A percentile compares a stretch with the other conserved stretches of the same genome.
These are phyloP conservation scores for Zasmidium cellare DNA, from an alignment of 2,329 filamentous ascomycete species.

Conservation along the genomic window DNA sequence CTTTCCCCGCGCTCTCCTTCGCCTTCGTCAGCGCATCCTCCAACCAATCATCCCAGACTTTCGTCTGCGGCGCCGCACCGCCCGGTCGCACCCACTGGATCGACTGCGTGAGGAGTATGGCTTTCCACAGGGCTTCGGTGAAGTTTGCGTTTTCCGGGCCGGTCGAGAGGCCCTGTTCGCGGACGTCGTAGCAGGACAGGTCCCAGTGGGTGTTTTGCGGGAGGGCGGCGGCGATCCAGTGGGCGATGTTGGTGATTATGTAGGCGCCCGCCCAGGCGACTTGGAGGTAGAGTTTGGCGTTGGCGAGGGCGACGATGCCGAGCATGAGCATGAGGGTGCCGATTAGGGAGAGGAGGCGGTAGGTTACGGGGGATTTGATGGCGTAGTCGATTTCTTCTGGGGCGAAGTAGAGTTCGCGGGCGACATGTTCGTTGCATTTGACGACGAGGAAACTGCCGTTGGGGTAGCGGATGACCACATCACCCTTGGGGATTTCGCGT, in stretches of 20 bases:
- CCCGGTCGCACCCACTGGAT: constrained; percentile 43
- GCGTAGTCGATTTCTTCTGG: constrained; percentile 52
- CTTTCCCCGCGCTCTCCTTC: no score
- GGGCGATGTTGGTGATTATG: constrained; percentile 50
- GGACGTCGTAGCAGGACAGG: constrained; percentile 45
- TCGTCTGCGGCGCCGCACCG: constrained; percentile 22
- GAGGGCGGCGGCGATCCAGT: constrained; percentile 54
- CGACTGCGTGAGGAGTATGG: constrained; percentile 47
- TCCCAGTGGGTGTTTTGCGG: constrained; percentile 51
- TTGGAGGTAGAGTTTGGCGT: constrained; percentile 49
- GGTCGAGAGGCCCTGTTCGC: constrained; percentile 36
- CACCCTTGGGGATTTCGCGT: constrained; percentile 37
- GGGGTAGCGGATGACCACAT: constrained; percentile 53
- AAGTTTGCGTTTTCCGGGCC: constrained; percentile 40
- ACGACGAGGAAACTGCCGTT: constrained; percentile 54
- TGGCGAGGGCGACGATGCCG: constrained; percentile 53
- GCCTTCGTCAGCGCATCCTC: constrained; percentile 18
- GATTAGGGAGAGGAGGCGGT: constrained; percentile 50
- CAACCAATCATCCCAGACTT: constrained; percentile 29
- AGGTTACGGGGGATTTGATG: constrained; percentile 41
- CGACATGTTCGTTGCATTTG: constrained; percentile 50
- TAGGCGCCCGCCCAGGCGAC: constrained; percentile 52
- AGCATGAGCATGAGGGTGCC: constrained; percentile 55
- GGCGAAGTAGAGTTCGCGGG: constrained; percentile 54
- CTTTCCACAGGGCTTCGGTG: constrained; percentile 52